Base-by-base conservation (phyloP, 2,329 filamentous ascomycete species). In the Beauveria scarabaeidicola region DNA sequence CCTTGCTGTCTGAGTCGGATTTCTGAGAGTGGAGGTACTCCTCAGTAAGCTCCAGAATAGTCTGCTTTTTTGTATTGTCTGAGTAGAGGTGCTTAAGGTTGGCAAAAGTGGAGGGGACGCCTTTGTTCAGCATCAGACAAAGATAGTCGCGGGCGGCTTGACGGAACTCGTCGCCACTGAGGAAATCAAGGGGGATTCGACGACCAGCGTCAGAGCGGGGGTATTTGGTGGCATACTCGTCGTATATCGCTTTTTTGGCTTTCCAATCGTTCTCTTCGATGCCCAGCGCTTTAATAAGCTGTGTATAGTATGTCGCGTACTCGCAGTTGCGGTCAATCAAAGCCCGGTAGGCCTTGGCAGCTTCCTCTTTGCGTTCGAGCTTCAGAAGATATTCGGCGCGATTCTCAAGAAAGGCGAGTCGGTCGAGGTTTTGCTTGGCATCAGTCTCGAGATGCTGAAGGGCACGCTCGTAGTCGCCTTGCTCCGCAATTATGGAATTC, bases 1-100 rank as follows among this genome's bases (percentile, higher is more conserved):
- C 73, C 64, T 73, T 74, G 58, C 72, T 74, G 56, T 74, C 69
- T 55, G 74, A 70, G 65, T 83, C 78, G 41, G 78, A 76, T 57
- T 83, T 72, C 63, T 79, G 73, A 38, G 83, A 83, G 21, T 85
- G 77, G 13, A 90, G 79, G 68, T 97, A 97, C 56, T 88, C 84
- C 66, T 94, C 84, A 2, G 90, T 91, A 44, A 97, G 73, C 41
- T 85, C 79, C 64, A 88, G 84, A 44, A 99, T 82, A 0, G 80
- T 82, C n/a, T 87, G 80, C 70, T 87, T 89, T 78, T 99, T 99
- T 66, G 76, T 81, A 1, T 81, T 66, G 70, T 96, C 87, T 15
- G 80, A 80, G 76, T 97, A 99, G 23, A 99, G 81, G 65, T 95
- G 86, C 77, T 99, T 99, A 62, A 99, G 81, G 73, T 97, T 99